phyloP scores from a whole-genome alignment of 2,329 filamentous ascomycete genomes.

The Penicillium sp. region DNA sequence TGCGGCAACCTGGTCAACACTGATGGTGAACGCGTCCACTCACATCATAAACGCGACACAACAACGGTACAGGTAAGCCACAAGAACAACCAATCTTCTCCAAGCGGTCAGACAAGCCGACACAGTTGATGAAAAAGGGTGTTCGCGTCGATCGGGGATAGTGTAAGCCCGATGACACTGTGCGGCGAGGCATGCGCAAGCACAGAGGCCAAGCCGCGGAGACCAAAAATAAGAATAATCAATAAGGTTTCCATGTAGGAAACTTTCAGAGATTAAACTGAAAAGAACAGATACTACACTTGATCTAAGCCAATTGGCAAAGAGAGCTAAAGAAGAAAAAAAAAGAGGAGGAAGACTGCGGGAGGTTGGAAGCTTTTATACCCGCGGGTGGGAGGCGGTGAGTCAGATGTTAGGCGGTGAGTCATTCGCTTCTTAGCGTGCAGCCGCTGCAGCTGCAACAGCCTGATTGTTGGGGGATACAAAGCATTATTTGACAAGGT shows the following conservation, averaged over 20 bases:
- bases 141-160: slow-evolving; percentile 73
- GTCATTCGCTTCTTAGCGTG: neutral
- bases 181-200: slow-evolving; percentile 70
- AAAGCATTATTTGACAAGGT: too few relatives aligned
- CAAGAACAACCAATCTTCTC: slow-evolving; percentile 55
- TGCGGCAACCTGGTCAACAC: too few relatives aligned
- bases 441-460: too few relatives aligned
- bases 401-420: too few relatives aligned
- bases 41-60: too few relatives aligned
- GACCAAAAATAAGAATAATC: slow-evolving; percentile 84
- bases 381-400: neutral
- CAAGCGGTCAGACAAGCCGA: slow-evolving; percentile 58
- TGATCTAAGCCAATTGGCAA: slow-evolving; percentile 77
- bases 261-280: slow-evolving; percentile 94
- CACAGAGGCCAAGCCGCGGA: slow-evolving; percentile 64
- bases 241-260: slow-evolving; percentile 70
- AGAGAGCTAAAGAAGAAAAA: slow-evolving; percentile 55
- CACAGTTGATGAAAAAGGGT: slow-evolving; percentile 60
- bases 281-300: slow-evolving; percentile 98
- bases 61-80: too few relatives aligned
- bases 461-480: too few relatives aligned
- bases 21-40: too few relatives aligned
- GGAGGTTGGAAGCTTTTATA: neutral
- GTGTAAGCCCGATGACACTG: slow-evolving; percentile 78
- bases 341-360: slow-evolving; percentile 43